Percentiles rank a stretch among this genome's conserved stretches.
Conservation (phyloP, 331 rosid genomes). For the Quercus lobata region DNA sequence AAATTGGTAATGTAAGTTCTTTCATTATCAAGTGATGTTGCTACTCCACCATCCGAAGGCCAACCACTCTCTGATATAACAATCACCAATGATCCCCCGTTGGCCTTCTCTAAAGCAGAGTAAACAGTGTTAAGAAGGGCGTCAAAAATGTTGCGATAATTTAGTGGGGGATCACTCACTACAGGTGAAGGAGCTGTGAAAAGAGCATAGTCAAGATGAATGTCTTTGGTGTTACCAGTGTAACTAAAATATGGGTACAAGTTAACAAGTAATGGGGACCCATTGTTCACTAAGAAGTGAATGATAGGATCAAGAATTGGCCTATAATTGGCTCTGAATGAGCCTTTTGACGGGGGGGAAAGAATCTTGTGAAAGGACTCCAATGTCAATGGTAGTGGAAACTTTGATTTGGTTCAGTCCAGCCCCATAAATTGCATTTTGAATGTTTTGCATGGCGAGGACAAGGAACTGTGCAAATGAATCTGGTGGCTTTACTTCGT, state of each 20-base stretch:
- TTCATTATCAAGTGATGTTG: slow-evolving; percentile 38
- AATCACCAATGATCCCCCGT: slow-evolving; percentile 17
- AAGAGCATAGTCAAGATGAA: slow-evolving; percentile 38
- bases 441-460: slow-evolving; percentile 47
- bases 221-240: neutral
- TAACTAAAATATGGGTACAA: slow-evolving; percentile 37
- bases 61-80: slow-evolving; percentile 45
- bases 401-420: slow-evolving; percentile 47
- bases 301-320: slow-evolving; percentile 28
- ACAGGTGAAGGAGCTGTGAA: slow-evolving; percentile 22
- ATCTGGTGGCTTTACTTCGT: slow-evolving; percentile 28
- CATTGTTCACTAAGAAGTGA: slow-evolving; percentile 24
- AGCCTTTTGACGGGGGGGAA: slow-evolving; percentile 42
- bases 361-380: slow-evolving; percentile 19
- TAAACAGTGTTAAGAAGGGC: slow-evolving; percentile 36
- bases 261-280: slow-evolving; percentile 43
- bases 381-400: slow-evolving; percentile 30
- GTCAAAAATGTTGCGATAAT: slow-evolving; percentile 26
- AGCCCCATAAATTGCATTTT: slow-evolving; percentile 26
- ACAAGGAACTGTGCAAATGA: slow-evolving; percentile 26
- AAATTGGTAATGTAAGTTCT: slow-evolving; percentile 35
- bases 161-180: slow-evolving; percentile 7
- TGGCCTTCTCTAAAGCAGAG: slow-evolving; percentile 19
- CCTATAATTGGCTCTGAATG: neutral
- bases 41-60: slow-evolving; percentile 37